Evolutionary conservation across 345 rosid species (phyloP).

Genomic region (Citrus reticulata): DNA sequence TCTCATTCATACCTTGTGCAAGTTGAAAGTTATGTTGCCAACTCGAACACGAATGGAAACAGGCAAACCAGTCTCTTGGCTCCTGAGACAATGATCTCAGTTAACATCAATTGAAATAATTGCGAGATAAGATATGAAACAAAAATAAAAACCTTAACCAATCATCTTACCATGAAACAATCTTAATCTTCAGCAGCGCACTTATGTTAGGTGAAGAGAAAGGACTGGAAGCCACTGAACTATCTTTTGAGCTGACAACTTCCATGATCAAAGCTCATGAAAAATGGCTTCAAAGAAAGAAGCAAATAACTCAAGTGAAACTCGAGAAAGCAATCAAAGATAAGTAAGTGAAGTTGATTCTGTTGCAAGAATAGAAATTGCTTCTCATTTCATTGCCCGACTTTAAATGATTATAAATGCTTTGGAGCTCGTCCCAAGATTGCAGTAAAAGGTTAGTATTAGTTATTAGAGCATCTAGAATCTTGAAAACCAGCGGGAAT

Average conservation of each 20-base stretch:
- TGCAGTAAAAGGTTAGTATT: neutral
- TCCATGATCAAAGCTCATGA: constrained; percentile 35
- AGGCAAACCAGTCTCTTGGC: constrained; percentile 67
- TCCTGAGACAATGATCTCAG: constrained; percentile 30
- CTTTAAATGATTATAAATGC: constrained; percentile 25
- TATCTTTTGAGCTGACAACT: constrained; percentile 44
- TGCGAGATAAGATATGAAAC: neutral
- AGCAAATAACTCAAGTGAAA: constrained; percentile 1
- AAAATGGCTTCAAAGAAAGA: neutral
- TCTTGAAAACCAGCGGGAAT: constrained; percentile 24
- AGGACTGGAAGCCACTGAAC: constrained; percentile 52
- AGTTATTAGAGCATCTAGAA: constrained; percentile 15
- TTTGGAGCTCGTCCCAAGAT: constrained; percentile 24
- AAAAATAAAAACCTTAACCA: neutral
- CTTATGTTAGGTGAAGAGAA: constrained; percentile 50
- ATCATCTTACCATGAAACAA: constrained; percentile 42
- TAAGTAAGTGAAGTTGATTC: neutral
- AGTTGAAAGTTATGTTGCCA: constrained; percentile 43
- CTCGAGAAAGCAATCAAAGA: neutral
- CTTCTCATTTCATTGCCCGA: constrained; percentile 3
- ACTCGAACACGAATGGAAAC: constrained; percentile 44
- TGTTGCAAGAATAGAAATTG: constrained; percentile 9
- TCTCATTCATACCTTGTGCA: constrained; percentile 47
- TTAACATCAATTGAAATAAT: neutral
- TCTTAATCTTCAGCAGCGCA: constrained; percentile 50